phyloP scores from a whole-genome alignment of 257 asterid species.

The Solanum pennellii region DNA sequence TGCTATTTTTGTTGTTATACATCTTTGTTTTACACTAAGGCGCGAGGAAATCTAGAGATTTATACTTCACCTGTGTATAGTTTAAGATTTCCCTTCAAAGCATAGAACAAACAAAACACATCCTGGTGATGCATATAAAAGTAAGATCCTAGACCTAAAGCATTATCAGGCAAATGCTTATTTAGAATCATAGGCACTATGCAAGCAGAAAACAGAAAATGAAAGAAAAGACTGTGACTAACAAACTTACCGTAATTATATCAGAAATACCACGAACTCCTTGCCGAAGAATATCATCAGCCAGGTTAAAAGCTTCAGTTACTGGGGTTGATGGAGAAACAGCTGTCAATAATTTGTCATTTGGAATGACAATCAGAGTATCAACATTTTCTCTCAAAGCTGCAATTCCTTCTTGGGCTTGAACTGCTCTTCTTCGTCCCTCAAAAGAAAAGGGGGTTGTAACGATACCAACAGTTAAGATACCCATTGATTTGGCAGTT shows the following conservation, averaged over 20 bases:
- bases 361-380: conserved; percentile 91
- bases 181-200: neutral
- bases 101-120: neutral
- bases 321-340: conserved; percentile 95
- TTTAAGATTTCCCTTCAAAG: neutral
- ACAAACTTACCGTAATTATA: conserved; percentile 64
- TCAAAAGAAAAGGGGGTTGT: conserved; percentile 94
- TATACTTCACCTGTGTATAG: neutral
- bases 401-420: conserved; percentile 98
- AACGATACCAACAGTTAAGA: conserved; percentile 88
- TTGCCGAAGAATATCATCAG: conserved; percentile 95
- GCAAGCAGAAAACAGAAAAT: neutral
- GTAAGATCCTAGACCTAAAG: neutral
- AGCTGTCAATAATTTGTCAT: conserved; percentile 78
- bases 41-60: neutral
- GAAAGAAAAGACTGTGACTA: neutral
- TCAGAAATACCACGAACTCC: conserved; percentile 98
- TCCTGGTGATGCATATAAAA: neutral
- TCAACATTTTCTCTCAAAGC: conserved; percentile 88
- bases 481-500: conserved; percentile 82
- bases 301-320: conserved; percentile 93
- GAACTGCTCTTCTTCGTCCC: conserved; percentile 93
- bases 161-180: neutral
- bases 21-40: neutral
- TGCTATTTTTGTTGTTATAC: neutral